phyloP scores from a whole-genome alignment of 2,329 filamentous ascomycete genomes.

The Lachnellula willkommii region DNA sequence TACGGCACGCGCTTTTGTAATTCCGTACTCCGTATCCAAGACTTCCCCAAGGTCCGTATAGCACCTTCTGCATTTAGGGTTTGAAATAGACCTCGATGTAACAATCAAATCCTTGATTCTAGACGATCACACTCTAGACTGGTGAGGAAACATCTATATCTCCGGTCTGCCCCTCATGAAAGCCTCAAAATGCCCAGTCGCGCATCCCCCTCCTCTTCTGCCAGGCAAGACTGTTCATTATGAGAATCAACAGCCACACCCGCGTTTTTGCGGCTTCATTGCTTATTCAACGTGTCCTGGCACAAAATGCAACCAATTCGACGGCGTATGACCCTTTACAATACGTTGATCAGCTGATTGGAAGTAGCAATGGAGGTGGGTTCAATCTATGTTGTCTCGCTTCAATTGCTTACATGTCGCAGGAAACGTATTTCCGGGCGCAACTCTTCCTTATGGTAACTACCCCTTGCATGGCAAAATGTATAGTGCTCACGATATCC shows the following conservation, averaged over 20 bases:
- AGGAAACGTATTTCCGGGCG: constrained; percentile 49
- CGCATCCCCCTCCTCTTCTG: not conserved
- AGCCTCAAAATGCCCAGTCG: constrained; percentile 8
- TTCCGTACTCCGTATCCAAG: not conserved
- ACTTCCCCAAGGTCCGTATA: not conserved
- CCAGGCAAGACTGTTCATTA: constrained; percentile 2
- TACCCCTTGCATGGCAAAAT: not conserved
- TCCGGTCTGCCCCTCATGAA: not conserved
- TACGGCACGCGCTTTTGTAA: not conserved
- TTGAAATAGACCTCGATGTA: constrained; percentile 2
- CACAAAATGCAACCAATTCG: constrained; percentile 17
- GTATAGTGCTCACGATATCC: constrained; percentile 19
- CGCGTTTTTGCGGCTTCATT: not conserved
- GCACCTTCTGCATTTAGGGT: constrained; percentile 12
- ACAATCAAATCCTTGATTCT: constrained; percentile 1
- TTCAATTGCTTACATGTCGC: not conserved
- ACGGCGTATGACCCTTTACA: constrained; percentile 34
- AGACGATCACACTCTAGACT: constrained; percentile 13
- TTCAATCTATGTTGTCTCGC: not conserved
- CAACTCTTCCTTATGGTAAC: constrained; percentile 42
- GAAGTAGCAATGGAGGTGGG: constrained; percentile 47
- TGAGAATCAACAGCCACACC: constrained; percentile 6
- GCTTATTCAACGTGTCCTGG: not conserved
- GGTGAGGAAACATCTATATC: constrained; percentile 9
- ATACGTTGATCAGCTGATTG: constrained; percentile 48